These are phyloP conservation scores for Ceratobasidium sp. DNA, from an alignment of 1,284 basidiomycete species.

Conservation along the genomic window DNA sequence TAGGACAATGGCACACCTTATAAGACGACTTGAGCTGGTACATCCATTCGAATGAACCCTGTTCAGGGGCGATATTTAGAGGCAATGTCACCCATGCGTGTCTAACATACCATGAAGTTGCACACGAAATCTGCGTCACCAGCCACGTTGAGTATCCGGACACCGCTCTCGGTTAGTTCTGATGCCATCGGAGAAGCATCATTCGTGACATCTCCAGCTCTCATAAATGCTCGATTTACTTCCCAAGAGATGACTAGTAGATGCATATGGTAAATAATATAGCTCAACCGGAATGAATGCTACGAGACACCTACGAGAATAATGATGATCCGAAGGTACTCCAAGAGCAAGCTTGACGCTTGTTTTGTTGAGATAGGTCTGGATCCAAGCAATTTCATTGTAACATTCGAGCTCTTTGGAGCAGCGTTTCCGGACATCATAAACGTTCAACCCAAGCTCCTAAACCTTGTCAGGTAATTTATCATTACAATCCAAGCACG, in stretches of 20 bases:
- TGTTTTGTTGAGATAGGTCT: conserved; percentile 7
- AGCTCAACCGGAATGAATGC: not conserved
- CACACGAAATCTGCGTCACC: conserved; percentile 37
- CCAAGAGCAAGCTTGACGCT: conserved; percentile 14
- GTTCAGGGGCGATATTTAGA: not conserved
- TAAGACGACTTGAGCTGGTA: not conserved
- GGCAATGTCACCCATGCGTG: not conserved
- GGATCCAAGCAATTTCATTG: not conserved
- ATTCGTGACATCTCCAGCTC: conserved; percentile 16
- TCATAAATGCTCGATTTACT: conserved; percentile 19
- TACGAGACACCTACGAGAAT: not conserved
- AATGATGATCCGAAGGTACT: not conserved
- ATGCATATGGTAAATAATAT: not conserved
- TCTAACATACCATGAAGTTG: conserved; percentile 27
- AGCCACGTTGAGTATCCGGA: conserved; percentile 24
- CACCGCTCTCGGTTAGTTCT: conserved; percentile 1
- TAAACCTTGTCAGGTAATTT: not conserved
- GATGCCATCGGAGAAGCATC: conserved; percentile 3
- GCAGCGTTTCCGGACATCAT: conserved; percentile 26
- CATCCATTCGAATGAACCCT: conserved; percentile 37
- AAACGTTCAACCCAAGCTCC: conserved; percentile 11
- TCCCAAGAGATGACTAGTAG: not conserved
- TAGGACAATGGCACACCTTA: not conserved
- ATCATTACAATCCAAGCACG: not conserved
- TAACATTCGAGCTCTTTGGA: not conserved